Evolutionary conservation across 108 stramenopile genomes (phyloP), one percentile per base, ranked within the genome.

Genomic region (Skeletonema menzelii): DNA sequence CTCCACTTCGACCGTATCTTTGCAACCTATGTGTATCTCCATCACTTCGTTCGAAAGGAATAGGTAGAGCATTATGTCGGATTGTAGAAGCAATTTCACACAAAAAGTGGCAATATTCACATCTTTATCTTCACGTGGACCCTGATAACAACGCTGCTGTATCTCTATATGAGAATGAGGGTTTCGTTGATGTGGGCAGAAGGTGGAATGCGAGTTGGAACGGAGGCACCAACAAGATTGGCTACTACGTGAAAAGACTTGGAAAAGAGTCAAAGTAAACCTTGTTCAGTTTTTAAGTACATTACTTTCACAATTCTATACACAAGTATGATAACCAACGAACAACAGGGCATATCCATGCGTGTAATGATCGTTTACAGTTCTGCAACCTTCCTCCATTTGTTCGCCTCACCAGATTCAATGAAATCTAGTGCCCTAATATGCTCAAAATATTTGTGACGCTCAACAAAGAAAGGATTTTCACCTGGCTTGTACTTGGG

Each of bases 161-260:
- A n/a, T 74, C 74, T 27, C 68, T 95, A 0, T 95, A 95, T 66
- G 72, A 83, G 57, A 88, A 69, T 26, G 90, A 88, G 59, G 90
- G 91, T 26, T 82, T 86, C 60, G 35, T 63, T 13, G 93, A 91
- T 76, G 93, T 88, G 24, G 89, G 88, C 8, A 75, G 66, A 58
- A 66, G 93, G 59, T 94, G 93, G 93, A 87, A 86, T 72, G 88
- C 85, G 17, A 77, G 87, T 60, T 94, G 90, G 93, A 88, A 88
- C 42, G 93, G 91, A 19, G 79, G 74, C 37, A 73, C 93, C 17
- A 80, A 83, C 28, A 72, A 87, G 11, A 94, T 94, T 73, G 88
- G 93, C 11, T 94, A 94, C 67, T 94, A 79, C 56, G 40, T 42
- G 11, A 42, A 42, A n/a, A 42, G 15, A 42, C 15, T 42, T n/a